Evolutionary conservation across 164 flowering plant species (phyloP), one percentile per base, ranked within the genome.

Genomic region (Berberis thunbergii): DNA sequence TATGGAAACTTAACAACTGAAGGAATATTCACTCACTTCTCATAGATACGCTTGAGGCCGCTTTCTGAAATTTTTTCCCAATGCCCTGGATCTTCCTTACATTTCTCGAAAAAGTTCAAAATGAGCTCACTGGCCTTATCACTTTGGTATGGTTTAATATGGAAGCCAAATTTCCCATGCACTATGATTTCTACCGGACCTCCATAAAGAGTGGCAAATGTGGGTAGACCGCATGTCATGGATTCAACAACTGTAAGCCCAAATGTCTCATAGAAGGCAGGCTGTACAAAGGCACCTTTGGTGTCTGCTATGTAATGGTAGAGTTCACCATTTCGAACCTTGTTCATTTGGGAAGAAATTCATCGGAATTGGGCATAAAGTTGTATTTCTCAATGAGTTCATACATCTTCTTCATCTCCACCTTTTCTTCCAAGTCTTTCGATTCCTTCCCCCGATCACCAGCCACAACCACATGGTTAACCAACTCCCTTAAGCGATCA

Each of bases 131-230:
- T 84, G 1, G 94, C 96, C 57, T 79, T 89, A 42, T 86, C 99
- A 9, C 99, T 96, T 41, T 87, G 87, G 78, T 94, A 89, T 0
- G 99, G 99, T 69, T 94, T 97, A 74, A 94, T 91, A 54, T 94
- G 96, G 86, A 81, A 94, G 40, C 99, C 99, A 8, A 97, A 94
- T 63, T 78, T 80, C 13, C 89, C 94, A 59, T 94, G 79, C 13
- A 87, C 94, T 59, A 94, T 94, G 60, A 94, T 94, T 81, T 93
- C 98, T 41, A 92, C 95, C 26, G 98, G 97, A 48, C 96, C 98
- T n/a, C 97, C 98, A 67, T 88, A 76, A 60, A 83, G 73, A 64
- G 98, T 93, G 0, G 98, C 98, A 69, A 93, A 88, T 5, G 98
- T 93, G 4, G 98, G 98, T 60, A 90, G 70, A 12, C 98, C 98